Evolutionary conservation across 805 yeast genomes (phyloP).

Genomic region (Wickerhamiella lipophila): DNA sequence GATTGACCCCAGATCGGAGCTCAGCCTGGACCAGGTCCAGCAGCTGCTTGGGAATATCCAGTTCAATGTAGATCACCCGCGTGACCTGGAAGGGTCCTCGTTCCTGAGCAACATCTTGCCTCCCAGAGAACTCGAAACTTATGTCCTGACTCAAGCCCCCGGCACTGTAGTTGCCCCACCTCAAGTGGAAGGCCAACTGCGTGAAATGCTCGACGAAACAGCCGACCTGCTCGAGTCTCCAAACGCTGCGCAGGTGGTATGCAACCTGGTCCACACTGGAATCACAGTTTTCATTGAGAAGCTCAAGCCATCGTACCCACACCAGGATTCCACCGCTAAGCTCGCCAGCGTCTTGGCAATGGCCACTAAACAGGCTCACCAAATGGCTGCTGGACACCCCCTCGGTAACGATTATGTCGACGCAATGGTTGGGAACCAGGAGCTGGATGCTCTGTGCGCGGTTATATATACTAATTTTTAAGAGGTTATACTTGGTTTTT

Average conservation of each 20-base stretch:
- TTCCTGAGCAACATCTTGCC: constrained; percentile 34
- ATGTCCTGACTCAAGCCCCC: constrained; percentile 40
- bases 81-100: constrained; percentile 16
- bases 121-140: constrained; percentile 40
- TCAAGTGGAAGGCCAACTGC: constrained; percentile 21
- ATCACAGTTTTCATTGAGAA: constrained; percentile 36
- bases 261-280: constrained; percentile 33
- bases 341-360: constrained; percentile 63
- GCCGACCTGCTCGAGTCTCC: constrained; percentile 33
- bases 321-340: constrained; percentile 31
- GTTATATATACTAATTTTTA: constrained; percentile 71
- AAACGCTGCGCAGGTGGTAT: constrained; percentile 30
- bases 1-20: constrained; percentile 60
- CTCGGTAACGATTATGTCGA: constrained; percentile 34
- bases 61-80: constrained; percentile 28
- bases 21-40: constrained; percentile 49
- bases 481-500: no score
- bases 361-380: constrained; percentile 50
- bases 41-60: constrained; percentile 28
- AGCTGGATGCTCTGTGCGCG: constrained; percentile 79
- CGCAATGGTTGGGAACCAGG: constrained; percentile 41
- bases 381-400: constrained; percentile 37
- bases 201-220: constrained; percentile 34
- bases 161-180: constrained; percentile 14
- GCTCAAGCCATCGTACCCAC: constrained; percentile 22